Conservation (phyloP, 768 basidiomycete species). For the Rhizopogon salebrosus region DNA sequence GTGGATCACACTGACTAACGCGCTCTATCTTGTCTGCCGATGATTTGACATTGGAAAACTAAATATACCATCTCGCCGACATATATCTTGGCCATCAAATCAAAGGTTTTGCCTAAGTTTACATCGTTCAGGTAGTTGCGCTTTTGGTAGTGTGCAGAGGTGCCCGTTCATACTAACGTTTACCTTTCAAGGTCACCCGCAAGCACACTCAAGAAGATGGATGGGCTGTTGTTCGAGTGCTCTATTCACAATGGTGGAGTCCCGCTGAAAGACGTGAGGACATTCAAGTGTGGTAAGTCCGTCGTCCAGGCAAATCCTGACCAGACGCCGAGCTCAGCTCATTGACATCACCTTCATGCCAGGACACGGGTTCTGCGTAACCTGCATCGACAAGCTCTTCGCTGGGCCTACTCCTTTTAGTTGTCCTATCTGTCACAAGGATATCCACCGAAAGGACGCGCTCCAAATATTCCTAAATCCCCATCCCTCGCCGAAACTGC, state of each 20-base stretch:
- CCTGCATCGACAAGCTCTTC: constrained; percentile 20
- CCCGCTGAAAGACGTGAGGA: constrained; percentile 20
- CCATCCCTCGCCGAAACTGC: constrained; percentile 10
- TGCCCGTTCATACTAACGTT: not conserved
- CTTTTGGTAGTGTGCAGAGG: not conserved
- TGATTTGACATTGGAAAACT: no score
- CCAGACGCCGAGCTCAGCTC: constrained; percentile 8
- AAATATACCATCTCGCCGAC: not conserved
- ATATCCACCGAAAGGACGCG: constrained; percentile 20
- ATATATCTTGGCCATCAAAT: no score
- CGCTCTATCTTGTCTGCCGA: no score
- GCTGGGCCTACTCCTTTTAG: constrained; percentile 4
- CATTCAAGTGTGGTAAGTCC: constrained; percentile 25
- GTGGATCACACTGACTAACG: no score
- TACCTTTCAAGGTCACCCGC: not conserved
- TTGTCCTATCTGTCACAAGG: constrained; percentile 26
- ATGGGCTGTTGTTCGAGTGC: constrained; percentile 22
- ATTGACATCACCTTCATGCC: constrained; percentile 7
- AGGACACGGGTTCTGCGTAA: constrained; percentile 29
- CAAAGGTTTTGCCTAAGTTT: not conserved
- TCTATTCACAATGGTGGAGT: constrained; percentile 27
- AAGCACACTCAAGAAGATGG: no score
- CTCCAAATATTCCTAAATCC: constrained; percentile 21
- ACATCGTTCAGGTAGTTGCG: not conserved
- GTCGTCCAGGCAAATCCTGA: not conserved